Conservation (phyloP, 1,284 basidiomycete genomes). For the Papiliotrema fonsecae region DNA sequence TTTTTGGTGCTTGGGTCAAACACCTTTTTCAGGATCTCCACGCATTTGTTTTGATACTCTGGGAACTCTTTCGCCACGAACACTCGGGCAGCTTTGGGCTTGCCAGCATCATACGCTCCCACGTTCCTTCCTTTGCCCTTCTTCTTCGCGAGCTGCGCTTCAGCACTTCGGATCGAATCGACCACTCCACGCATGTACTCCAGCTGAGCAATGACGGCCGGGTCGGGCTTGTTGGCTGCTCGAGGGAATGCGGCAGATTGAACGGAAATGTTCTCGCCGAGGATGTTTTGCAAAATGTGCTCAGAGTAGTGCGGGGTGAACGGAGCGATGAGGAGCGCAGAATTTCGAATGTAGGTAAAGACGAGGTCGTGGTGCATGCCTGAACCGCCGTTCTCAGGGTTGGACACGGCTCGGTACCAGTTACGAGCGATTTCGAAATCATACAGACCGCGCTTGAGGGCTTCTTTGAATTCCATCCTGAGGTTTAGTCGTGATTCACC, state of each 20-base stretch:
- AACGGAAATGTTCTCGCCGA: slow-evolving; percentile 69
- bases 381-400: slow-evolving; percentile 55
- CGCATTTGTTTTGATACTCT: slow-evolving; percentile 84
- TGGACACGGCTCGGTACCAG: slow-evolving; percentile 92
- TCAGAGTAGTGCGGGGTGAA: slow-evolving; percentile 95
- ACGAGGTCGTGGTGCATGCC: slow-evolving; percentile 83
- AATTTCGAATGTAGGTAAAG: slow-evolving; percentile 71
- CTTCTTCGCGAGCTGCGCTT: slow-evolving; percentile 67
- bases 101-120: slow-evolving; percentile 64
- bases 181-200: slow-evolving; percentile 55
- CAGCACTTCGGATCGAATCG: slow-evolving; percentile 77
- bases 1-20: slow-evolving; percentile 60
- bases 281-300: slow-evolving; percentile 75
- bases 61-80: slow-evolving; percentile 91
- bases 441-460: slow-evolving; percentile 92
- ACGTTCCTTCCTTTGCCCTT: slow-evolving; percentile 51
- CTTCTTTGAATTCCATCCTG: slow-evolving; percentile 92
- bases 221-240: slow-evolving; percentile 53
- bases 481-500: slow-evolving; percentile 8
- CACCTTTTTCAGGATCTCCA: slow-evolving; percentile 67
- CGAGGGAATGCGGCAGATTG: slow-evolving; percentile 62
- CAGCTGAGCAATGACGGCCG: slow-evolving; percentile 62
- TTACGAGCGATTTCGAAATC: slow-evolving; percentile 89
- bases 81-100: slow-evolving; percentile 77
- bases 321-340: slow-evolving; percentile 78